phyloP scores from a whole-genome alignment of 148 eudicot genomes.

The Dysphania ambrosioides region DNA sequence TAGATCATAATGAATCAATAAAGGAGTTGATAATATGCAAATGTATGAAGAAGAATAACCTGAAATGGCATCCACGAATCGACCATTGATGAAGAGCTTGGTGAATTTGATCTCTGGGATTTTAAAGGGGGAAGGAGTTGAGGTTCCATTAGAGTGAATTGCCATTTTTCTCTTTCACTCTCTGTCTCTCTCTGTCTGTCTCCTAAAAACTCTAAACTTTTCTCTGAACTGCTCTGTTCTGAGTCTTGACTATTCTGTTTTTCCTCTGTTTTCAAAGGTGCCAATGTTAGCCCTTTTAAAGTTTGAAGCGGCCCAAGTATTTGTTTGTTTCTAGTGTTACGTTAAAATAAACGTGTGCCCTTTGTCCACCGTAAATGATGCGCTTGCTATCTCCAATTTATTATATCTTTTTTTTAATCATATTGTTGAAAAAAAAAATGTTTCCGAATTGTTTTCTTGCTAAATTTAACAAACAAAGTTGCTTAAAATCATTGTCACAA shows the following conservation, averaged over 20 bases:
- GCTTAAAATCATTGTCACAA: no score
- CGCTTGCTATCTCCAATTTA: not conserved
- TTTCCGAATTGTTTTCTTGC: not conserved
- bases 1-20: not conserved
- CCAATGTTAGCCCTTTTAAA: not conserved
- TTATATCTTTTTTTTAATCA: not conserved
- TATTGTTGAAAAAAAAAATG: no score
- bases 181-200: not conserved
- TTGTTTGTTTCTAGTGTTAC: constrained; percentile 1
- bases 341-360: constrained; percentile 18
- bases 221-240: not conserved
- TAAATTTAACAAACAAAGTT: not conserved
- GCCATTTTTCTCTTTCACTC: not conserved
- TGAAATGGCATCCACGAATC: constrained; percentile 70
- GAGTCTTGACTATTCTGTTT: not conserved
- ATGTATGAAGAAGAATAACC: constrained; percentile 28
- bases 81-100: constrained; percentile 84
- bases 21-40: no score
- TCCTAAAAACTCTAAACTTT: no score
- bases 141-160: constrained; percentile 20
- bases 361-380: constrained; percentile 15
- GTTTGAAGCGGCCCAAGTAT: no score
- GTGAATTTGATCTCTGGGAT: constrained; percentile 72
- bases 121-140: constrained; percentile 9
- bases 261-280: not conserved